Base-by-base conservation (phyloP, 1,284 basidiomycete genomes). In the Papiliotrema terrestris region DNA sequence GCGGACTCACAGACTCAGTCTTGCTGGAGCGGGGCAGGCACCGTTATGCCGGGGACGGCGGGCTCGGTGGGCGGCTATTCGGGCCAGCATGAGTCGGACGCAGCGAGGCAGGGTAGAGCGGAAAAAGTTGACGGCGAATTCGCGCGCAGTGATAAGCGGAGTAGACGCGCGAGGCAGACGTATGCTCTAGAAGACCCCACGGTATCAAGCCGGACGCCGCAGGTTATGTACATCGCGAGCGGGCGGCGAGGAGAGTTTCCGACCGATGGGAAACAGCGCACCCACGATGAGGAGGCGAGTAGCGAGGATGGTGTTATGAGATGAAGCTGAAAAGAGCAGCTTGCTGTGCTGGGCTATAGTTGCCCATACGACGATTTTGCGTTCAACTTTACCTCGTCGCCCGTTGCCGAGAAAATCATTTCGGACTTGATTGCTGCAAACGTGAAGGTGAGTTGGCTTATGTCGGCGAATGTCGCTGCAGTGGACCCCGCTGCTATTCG, bases 401-500 rank as follows among this genome's bases (percentile, higher is more conserved):
- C 64, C 0, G 62, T 63, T 1, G 70, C 70, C 0, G 58, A 66
- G 15, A 67, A 67, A 52, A 62, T 72, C 44, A 66, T 74, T 1
- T 62, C 65, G 9, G 70, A 72, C n/a, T 74, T 74, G 49, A 74
- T 74, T 41, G 65, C 68, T 4, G 57, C 55, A 13, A 71, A 74
- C 50, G 68, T 74, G 46, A 65, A 65, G 52, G 65, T 67, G n/a
- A 41, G 60, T 57, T 20, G 14, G 6, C 8, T 3, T 20, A 29
- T 23, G 17, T 43, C 20, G 2, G 44, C 23, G 36, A 38, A n/a
- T 38, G 11, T 49, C n/a, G 2, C 13, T 14, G 14, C 15, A 8
- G 3, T 15, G 9, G 8, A 23, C n/a, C n/a, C n/a, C n/a, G n/a
- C n/a, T n/a, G n/a, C n/a, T n/a, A n/a, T n/a, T n/a, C n/a, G n/a